Conservation (phyloP, 805 yeast genomes). For the Lachancea waltii region DNA sequence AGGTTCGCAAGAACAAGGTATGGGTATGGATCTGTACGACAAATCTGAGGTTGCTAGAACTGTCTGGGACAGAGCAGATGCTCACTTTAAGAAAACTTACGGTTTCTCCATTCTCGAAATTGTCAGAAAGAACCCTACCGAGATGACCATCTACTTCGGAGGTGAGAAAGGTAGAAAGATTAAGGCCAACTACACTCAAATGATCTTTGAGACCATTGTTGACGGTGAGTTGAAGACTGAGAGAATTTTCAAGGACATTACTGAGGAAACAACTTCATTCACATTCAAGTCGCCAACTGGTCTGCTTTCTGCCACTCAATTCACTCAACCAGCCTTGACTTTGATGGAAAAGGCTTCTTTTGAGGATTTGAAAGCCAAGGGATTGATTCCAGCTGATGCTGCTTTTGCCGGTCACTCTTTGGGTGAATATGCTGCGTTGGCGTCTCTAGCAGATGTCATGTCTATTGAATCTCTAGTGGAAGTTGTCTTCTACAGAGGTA, state of each 20-base stretch:
- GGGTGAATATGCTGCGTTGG: conserved; percentile 97
- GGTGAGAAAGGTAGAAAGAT: conserved; percentile 96
- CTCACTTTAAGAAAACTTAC: conserved; percentile 84
- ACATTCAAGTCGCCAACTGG: conserved; percentile 93
- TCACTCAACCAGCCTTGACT: conserved; percentile 98
- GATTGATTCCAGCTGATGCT: conserved; percentile 86
- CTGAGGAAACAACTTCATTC: conserved; percentile 70
- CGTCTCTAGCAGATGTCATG: conserved; percentile 97
- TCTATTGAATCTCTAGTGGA: conserved; percentile 95
- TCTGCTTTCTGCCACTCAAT: conserved; percentile 94
- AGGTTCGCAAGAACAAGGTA: conserved; percentile 99
- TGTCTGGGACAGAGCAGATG: conserved; percentile 98
- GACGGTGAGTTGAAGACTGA: conserved; percentile 82
- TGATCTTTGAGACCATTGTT: conserved; percentile 95
- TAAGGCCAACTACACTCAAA: conserved; percentile 87
- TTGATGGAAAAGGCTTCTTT: conserved; percentile 98
- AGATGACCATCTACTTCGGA: conserved; percentile 92
- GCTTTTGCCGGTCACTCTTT: conserved; percentile 99
- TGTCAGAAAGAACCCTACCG: conserved; percentile 92
- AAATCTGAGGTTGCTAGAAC: conserved; percentile 85
- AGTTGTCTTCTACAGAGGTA: conserved; percentile 98
- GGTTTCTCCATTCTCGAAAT: conserved; percentile 96
- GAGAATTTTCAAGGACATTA: conserved; percentile 91
- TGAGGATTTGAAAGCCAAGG: conserved; percentile 95
- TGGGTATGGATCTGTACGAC: conserved; percentile 99